A percentile compares a stretch with the other conserved stretches of the same genome.
phyloP scores from a whole-genome alignment of 768 basidiomycete species.

The Fibroporia radiculosa region DNA sequence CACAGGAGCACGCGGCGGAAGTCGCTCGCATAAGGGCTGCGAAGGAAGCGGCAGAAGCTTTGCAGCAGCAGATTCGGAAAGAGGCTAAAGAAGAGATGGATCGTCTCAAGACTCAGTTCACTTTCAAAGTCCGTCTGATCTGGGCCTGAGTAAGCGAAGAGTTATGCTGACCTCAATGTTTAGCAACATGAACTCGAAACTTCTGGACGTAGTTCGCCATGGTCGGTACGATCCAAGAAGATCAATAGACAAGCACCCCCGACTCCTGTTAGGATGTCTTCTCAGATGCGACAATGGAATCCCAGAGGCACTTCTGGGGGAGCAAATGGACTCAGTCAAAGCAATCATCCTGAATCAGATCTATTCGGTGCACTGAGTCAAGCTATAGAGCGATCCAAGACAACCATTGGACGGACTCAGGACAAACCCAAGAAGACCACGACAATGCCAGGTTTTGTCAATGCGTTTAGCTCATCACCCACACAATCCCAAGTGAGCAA shows the following conservation, averaged over 20 bases:
- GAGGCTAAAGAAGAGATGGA: slow-evolving; percentile 64
- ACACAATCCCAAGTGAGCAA: slow-evolving; percentile 7
- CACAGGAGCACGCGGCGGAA: slow-evolving; percentile 52
- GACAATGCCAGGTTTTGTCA: slow-evolving; percentile 21
- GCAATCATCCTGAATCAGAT: slow-evolving; percentile 28
- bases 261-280: slow-evolving; percentile 32
- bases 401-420: no score
- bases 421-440: slow-evolving; percentile 16
- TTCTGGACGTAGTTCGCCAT: slow-evolving; percentile 40
- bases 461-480: slow-evolving; percentile 14
- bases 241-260: slow-evolving; percentile 28
- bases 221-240: slow-evolving; percentile 38
- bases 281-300: slow-evolving; percentile 32
- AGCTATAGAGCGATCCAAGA: no score
- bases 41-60: slow-evolving; percentile 54
- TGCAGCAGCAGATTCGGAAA: slow-evolving; percentile 47
- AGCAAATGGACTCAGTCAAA: slow-evolving; percentile 25
- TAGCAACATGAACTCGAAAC: slow-evolving; percentile 68
- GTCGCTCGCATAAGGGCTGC: slow-evolving; percentile 47
- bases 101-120: slow-evolving; percentile 56
- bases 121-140: slow-evolving; percentile 49
- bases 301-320: slow-evolving; percentile 18
- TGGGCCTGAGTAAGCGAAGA: neutral
- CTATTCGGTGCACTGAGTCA: neutral
- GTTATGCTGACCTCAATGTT: neutral